Evolutionary conservation across 805 yeast genomes (phyloP), one percentile per base, ranked within the genome.

Genomic region (Hyphopichia homilentoma): DNA sequence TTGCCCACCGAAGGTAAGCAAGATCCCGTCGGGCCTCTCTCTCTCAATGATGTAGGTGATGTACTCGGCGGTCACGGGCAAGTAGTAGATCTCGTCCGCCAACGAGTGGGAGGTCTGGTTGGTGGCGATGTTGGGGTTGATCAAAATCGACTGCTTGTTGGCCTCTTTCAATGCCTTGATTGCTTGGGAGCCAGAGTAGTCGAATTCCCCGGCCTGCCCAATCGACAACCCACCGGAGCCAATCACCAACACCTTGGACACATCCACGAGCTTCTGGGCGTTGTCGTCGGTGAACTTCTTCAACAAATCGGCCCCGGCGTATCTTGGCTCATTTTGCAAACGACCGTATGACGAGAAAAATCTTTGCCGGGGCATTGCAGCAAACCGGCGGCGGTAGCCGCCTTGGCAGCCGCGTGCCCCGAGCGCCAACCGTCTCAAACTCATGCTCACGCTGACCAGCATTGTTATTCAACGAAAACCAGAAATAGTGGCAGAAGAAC

Each of bases 171-270:
- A 68, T 8, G 97, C 97, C 63, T 89, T 89, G 61, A 89, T 90
- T 32, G 97, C 97, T 67, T 89, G 97, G 16, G 97, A 89, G 36
- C 97, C 96, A 34, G 95, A 83, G 61, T 90, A 90, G 64, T 90
- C 97, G 52, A 90, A 90, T 66, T 90, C 97, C 52, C 97, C 97
- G 32, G 97, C 97, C 66, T 90, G 97, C 39, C 97, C 97, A 58
- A 90, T 90, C 33, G 96, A 84, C 35, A 90, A 71, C 33, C 97
- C 98, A 53, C 98, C 98, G 6, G 97, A 90, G 7, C 98, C 98
- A 54, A 90, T 84, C 33, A 90, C 85, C 36, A 90, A 73, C 6
- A 93, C 97, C 51, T 84, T 84, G 41, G 79, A 68, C 19, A 87
- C 96, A 40, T 87, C 94, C 26, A 86, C 96, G 33, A 87, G 66